phyloP scores from a whole-genome alignment of 805 yeast genomes.

The Starmerella bombi region DNA sequence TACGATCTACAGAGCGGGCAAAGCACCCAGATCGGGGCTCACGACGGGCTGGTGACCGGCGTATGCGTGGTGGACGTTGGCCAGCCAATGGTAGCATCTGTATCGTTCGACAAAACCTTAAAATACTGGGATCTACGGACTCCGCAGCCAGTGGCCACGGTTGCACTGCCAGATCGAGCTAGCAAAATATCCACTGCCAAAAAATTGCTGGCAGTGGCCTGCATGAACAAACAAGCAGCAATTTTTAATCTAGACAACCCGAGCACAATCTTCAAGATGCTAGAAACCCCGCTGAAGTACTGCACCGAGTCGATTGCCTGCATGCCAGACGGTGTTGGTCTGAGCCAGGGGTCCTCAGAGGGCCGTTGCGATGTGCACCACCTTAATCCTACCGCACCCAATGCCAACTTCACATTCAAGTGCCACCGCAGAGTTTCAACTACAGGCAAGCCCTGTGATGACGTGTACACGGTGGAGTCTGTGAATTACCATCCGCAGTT shows the following conservation, averaged over 20 bases:
- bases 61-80: constrained; percentile 72
- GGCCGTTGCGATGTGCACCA: constrained; percentile 94
- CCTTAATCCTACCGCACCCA: constrained; percentile 56
- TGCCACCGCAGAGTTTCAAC: constrained; percentile 70
- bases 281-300: constrained; percentile 69
- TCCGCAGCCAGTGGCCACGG: constrained; percentile 61
- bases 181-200: constrained; percentile 77
- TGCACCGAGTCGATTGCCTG: constrained; percentile 77
- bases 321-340: constrained; percentile 85
- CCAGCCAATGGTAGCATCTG: constrained; percentile 64
- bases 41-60: constrained; percentile 63
- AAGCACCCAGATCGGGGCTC: constrained; percentile 70
- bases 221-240: constrained; percentile 76
- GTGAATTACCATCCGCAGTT: constrained; percentile 76
- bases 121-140: constrained; percentile 91
- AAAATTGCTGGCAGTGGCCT: constrained; percentile 77
- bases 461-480: constrained; percentile 66
- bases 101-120: constrained; percentile 93
- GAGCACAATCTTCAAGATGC: constrained; percentile 59
- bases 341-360: constrained; percentile 83
- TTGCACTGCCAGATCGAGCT: constrained; percentile 78
- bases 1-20: constrained; percentile 78
- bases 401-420: constrained; percentile 69
- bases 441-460: constrained; percentile 42
- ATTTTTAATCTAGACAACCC: constrained; percentile 70